Evolutionary conservation across 1,139 yeast genomes (phyloP).

Genomic region (Suhomyces bribrorum): DNA sequence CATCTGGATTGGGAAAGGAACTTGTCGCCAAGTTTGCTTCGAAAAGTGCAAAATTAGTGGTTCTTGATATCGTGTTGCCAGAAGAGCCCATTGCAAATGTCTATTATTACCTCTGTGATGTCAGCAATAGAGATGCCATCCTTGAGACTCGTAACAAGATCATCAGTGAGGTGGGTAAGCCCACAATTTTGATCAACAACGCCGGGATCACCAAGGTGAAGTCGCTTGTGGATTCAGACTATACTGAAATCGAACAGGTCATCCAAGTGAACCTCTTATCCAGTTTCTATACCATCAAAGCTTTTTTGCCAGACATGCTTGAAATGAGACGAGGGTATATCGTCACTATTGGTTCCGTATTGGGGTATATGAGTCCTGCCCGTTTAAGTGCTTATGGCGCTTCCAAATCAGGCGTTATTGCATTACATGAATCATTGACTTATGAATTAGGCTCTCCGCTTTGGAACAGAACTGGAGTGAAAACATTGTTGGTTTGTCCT

Average conservation of each 20-base stretch:
- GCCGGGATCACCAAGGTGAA: slow-evolving; percentile 76
- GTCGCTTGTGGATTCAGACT: slow-evolving; percentile 51
- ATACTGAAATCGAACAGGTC: slow-evolving; percentile 59
- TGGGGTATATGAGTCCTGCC: slow-evolving; percentile 87
- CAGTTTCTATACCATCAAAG: slow-evolving; percentile 66
- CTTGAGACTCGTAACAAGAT: slow-evolving; percentile 38
- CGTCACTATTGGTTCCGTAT: slow-evolving; percentile 76
- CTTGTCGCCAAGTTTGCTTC: slow-evolving; percentile 48
- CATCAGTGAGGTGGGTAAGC: slow-evolving; percentile 52
- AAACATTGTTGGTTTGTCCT: slow-evolving; percentile 77
- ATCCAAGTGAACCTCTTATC: slow-evolving; percentile 69
- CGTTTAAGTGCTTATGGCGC: slow-evolving; percentile 83
- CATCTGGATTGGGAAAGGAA: slow-evolving; percentile 71
- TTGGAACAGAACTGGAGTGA: slow-evolving; percentile 52
- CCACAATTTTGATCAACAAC: slow-evolving; percentile 73
- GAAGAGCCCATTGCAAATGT: slow-evolving; percentile 48
- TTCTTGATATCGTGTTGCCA: slow-evolving; percentile 61
- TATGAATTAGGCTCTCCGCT: slow-evolving; percentile 65
- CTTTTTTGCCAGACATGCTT: slow-evolving; percentile 74
- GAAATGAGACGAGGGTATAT: slow-evolving; percentile 66
- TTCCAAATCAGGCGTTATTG: slow-evolving; percentile 80
- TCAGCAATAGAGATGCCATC: slow-evolving; percentile 50
- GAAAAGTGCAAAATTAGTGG: slow-evolving; percentile 54
- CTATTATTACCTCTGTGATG: slow-evolving; percentile 66
- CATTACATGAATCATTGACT: slow-evolving; percentile 79